Base-by-base conservation (phyloP, 495 filamentous ascomycete genomes). In the Penicillium crystallinum region DNA sequence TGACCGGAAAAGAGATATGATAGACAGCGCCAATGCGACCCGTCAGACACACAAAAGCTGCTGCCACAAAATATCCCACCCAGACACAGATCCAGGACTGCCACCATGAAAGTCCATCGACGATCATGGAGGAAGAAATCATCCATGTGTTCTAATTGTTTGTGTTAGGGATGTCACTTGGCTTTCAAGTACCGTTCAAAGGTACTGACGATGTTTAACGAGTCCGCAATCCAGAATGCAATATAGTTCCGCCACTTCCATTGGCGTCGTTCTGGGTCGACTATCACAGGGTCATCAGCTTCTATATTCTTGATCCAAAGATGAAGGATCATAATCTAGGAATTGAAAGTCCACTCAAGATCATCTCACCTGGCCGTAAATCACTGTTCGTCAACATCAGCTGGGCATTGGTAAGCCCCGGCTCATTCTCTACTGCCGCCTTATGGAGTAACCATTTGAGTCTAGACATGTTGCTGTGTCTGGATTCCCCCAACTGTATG, bases 341-440 rank as follows among this genome's bases (percentile, higher is more conserved):
- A n/a, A n/a, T n/a, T n/a, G n/a, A n/a, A n/a, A n/a, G n/a, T n/a
- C n/a, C n/a, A n/a, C n/a, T n/a, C n/a, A n/a, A n/a, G n/a, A 22
- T 18, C 15, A n/a, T 58, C 74, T 61, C 69, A 85, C 82, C 82
- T 66, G 91, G 91, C 64, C 89, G 91, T 56, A 97, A 76, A 68
- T 97, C 91, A 70, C 87, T 69, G 67, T 97, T 97, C 49, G 83
- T 87, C 67, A 97, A 78, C 89, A 97, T 92, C 62, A 96, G 72
- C 75, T 97, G 88, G 25, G 87, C 79, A 58, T 82, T 89, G 36
- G 83, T 88, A 62, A 97, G 76, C 23, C 89, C 91, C 4, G 86
- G 82, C 73, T 95, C 90, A 54, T 76, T 68, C 35, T 83, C 72
- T 48, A 92, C 88, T 22, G 86, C 85, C 31, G 90, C 58, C 72